Base-by-base conservation (phyloP, 2,329 filamentous ascomycete genomes). In the Cladorrhinum sp. region DNA sequence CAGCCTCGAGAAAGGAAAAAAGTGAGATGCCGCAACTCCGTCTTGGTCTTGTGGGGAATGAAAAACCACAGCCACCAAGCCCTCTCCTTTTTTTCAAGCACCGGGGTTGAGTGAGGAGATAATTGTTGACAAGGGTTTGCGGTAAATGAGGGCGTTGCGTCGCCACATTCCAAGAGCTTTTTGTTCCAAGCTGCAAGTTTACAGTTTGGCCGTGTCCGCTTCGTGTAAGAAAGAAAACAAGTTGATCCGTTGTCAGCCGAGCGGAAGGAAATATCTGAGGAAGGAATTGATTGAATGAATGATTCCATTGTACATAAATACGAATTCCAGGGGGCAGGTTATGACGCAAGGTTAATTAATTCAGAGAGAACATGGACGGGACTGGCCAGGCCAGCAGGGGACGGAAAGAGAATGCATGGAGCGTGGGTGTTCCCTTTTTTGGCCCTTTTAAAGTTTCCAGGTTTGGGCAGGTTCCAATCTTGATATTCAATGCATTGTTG, bases 51-150 rank as follows among this genome's bases (percentile, higher is more conserved):
- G 49, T 50, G 49, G 49, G 16, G 49, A 50, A 50, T 2, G 18
- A 45, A 22, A n/a, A 45, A 45, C 41, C 41, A 45, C 18, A 20
- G 36, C 36, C 36, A 6, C 52, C 29, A 41, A 41, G 52, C 36
- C 53, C 25, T 36, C 10, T 29, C 10, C 10, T 29, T 29, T 29
- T 55, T 55, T 55, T 56, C 53, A 56, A 38, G 38, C 53, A 49
- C 38, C 53, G 53, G 41, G 38, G 53, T 20, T 9, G 41, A 48
- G 49, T 27, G 22, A 50, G 49, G 49, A 45, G 41, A 32, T 32
- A n/a, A n/a, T n/a, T n/a, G n/a, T n/a, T n/a, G 36, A 18, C 36
- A 41, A 41, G 36, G 36, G n/a, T 41, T 18, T 13, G 36, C 16
- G 36, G 6, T 41, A 41, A 41, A 41, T 41, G 36, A 41, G 36